phyloP scores from a whole-genome alignment of 2,329 filamentous ascomycete genomes.

The Beauveria medogensis region DNA sequence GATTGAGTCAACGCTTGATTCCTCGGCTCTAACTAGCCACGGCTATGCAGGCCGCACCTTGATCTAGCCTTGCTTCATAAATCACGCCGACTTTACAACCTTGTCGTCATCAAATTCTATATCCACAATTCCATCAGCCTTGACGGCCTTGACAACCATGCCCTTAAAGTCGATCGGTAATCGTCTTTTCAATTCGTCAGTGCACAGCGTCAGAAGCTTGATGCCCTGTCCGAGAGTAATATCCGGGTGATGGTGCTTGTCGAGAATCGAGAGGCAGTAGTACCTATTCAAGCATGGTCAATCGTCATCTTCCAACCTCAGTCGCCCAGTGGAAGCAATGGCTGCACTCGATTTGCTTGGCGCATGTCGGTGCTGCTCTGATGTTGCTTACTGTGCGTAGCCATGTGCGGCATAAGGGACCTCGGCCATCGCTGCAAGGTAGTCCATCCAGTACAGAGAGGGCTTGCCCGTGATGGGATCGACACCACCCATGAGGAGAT shows the following conservation, averaged over 20 bases:
- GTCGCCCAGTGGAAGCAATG: neutral
- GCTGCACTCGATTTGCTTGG: neutral
- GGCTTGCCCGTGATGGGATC: slow-evolving; percentile 89
- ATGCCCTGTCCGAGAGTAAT: slow-evolving; percentile 83
- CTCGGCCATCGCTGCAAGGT: slow-evolving; percentile 79
- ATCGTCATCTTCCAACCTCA: neutral
- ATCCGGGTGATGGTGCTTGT: slow-evolving; percentile 97
- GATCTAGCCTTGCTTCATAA: neutral
- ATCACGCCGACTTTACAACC: slow-evolving; percentile 52
- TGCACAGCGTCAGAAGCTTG: slow-evolving; percentile 90
- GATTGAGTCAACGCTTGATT: neutral
- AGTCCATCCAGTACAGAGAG: slow-evolving; percentile 93
- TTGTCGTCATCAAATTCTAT: slow-evolving; percentile 79
- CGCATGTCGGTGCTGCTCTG: neutral
- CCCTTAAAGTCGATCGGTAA: slow-evolving; percentile 99
- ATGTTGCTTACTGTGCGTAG: slow-evolving; percentile 74
- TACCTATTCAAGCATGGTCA: slow-evolving; percentile 48
- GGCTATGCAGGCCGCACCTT: neutral
- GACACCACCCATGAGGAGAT: slow-evolving; percentile 87
- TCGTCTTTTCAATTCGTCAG: slow-evolving; percentile 91
- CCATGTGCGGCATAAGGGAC: slow-evolving; percentile 95
- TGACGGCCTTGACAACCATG: slow-evolving; percentile 87
- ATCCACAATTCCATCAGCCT: slow-evolving; percentile 83
- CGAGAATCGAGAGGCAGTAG: slow-evolving; percentile 94
- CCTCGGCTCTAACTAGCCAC: neutral